Base-by-base conservation (phyloP, 108 stramenopile species). In the Parietichytrium sp. region DNA sequence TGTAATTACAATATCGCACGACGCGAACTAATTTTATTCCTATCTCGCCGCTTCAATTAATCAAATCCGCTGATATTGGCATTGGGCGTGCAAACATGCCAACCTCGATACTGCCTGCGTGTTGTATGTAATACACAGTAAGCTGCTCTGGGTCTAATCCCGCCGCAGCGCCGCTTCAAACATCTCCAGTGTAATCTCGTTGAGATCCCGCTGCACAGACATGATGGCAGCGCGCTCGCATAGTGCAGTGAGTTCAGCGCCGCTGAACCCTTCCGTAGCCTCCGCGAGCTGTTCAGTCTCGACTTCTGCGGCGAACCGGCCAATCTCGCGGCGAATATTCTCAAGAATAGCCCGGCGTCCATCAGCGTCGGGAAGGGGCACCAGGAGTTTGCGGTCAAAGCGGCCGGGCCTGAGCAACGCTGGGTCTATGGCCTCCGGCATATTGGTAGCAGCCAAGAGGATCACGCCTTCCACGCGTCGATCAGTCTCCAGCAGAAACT, bases 371-470 rank as follows among this genome's bases (percentile, higher is more conserved):
- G 97, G 99, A 36, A 98, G 89, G 0, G 99, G 98, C 80, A 98
- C 96, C 89, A 97, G 96, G 85, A 99, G 96, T 3, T 97, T 90
- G 86, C 98, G 99, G 91, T 98, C 97, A 49, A 99, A 86, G 77
- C 98, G 97, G 13, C 99, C 99, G 31, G 99, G 97, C 80, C 99
- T 93, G 86, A 96, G 98, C 88, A 99, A 91, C 83, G 95, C 99
- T 51, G 93, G 95, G 85, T 99, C 99, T 49, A 99, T 83, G 84
- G 97, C 96, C 88, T 99, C 99, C 7, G 98, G 99, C 80, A 97
- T 91, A 86, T 98, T 98, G 31, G 99, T 98, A 1, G 99, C 97
- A 38, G 96, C 99, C 87, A 99, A 97, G 48, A 99, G 94, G 83
- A 99, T 98, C 20, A 99, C 88, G 36, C 80, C 31, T 91, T 29